phyloP scores from a whole-genome alignment of 345 rosid species.

The Stellera chamaejasme region DNA sequence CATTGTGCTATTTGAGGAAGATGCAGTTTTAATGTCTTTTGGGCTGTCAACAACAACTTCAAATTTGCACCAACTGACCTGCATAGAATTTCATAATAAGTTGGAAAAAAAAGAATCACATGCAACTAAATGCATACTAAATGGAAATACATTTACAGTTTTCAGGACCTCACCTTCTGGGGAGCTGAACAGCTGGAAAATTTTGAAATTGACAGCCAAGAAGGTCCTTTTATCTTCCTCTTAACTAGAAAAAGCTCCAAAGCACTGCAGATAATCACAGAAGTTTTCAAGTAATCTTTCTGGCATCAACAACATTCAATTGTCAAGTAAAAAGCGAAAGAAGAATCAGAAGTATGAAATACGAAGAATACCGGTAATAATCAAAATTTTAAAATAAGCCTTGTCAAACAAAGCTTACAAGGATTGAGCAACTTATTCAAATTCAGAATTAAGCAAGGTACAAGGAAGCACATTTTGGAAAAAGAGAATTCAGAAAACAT shows the following conservation, averaged over 20 bases:
- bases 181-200: slow-evolving; percentile 61
- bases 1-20: slow-evolving; percentile 35
- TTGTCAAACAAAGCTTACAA: background rate
- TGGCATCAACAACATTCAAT: too few species aligned
- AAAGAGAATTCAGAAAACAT: too few species aligned
- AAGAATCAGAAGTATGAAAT: background rate
- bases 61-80: slow-evolving; percentile 99
- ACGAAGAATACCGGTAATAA: background rate
- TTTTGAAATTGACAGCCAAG: slow-evolving; percentile 80
- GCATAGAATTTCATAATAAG: slow-evolving; percentile 13
- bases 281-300: background rate
- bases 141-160: slow-evolving; percentile 7
- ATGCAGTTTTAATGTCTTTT: slow-evolving; percentile 46
- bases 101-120: too few species aligned
- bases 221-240: slow-evolving; percentile 86
- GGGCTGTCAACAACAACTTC: slow-evolving; percentile 68
- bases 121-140: background rate
- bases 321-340: too few species aligned
- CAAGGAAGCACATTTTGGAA: too few species aligned
- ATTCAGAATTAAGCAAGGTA: too few species aligned
- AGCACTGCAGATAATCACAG: slow-evolving; percentile 53
- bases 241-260: slow-evolving; percentile 90
- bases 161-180: slow-evolving; percentile 53
- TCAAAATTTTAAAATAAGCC: background rate
- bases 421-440: too few species aligned